phyloP scores from a whole-genome alignment of 2,329 filamentous ascomycete species.

The Aspergillus tanneri region DNA sequence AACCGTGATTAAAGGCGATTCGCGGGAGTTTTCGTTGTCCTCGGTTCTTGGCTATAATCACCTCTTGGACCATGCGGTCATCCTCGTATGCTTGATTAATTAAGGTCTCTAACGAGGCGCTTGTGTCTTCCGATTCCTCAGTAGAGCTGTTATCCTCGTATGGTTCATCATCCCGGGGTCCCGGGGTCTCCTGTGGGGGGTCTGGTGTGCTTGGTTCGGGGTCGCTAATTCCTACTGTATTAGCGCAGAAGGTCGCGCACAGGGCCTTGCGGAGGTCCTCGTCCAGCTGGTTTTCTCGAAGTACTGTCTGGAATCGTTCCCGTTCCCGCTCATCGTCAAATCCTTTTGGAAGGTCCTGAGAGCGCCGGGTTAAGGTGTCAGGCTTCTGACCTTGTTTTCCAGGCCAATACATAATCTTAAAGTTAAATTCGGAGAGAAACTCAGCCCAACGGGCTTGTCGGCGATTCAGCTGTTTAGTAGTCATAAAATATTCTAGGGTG shows the following conservation, averaged over 20 bases:
- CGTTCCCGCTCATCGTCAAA: not conserved
- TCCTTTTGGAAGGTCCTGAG: not conserved
- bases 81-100: not conserved
- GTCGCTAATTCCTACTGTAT: no score
- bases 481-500: slow-evolving; percentile 31
- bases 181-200: no score
- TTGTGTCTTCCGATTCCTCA: not conserved
- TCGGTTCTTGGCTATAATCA: not conserved
- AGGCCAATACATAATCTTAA: slow-evolving; percentile 15
- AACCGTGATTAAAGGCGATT: not conserved
- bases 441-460: slow-evolving; percentile 12
- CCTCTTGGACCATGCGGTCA: not conserved
- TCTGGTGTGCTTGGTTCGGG: no score
- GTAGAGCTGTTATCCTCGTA: not conserved
- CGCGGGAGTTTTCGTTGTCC: not conserved
- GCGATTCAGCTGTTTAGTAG: slow-evolving; percentile 17
- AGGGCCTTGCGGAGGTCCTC: not conserved
- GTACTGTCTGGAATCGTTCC: not conserved
- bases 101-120: not conserved
- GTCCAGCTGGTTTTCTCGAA: not conserved
- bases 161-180: no score
- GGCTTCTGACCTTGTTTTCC: slow-evolving; percentile 4
- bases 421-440: slow-evolving; percentile 13
- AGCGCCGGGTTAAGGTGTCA: slow-evolving; percentile 1
- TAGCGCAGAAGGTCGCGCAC: not conserved